Percentiles rank a stretch among this genome's conserved stretches.
Evolutionary conservation across 306 rosid genomes (phyloP).

Genomic region (Delonix regia): DNA sequence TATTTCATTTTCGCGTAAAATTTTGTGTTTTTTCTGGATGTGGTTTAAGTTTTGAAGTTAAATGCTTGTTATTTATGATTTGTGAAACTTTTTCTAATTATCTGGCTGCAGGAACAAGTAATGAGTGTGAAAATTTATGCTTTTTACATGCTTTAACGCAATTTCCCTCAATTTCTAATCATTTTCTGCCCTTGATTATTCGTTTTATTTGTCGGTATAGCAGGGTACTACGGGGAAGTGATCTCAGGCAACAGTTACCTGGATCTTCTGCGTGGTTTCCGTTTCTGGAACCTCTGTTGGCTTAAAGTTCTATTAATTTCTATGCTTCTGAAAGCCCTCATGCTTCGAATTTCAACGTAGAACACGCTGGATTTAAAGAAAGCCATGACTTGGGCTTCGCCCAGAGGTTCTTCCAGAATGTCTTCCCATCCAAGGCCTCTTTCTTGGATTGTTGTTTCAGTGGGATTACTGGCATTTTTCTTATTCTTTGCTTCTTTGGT

Average conservation of each 20-base stretch:
- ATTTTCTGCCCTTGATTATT: background rate
- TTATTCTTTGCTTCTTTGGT: conserved; percentile 66
- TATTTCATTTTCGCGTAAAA: background rate
- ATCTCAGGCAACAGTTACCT: conserved; percentile 17
- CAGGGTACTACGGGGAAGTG: background rate
- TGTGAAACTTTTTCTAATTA: background rate
- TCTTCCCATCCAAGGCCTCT: conserved; percentile 62
- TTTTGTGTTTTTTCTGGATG: background rate
- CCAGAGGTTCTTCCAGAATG: conserved; percentile 61
- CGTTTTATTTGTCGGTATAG: background rate
- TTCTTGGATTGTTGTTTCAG: conserved; percentile 71
- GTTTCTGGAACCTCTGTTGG: background rate
- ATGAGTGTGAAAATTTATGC: background rate
- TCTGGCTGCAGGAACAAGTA: background rate
- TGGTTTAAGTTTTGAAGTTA: conserved; percentile 16
- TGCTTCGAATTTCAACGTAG: conserved; percentile 34
- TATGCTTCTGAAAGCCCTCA: conserved; percentile 12
- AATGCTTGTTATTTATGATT: conserved; percentile 7
- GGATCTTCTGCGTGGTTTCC: conserved; percentile 29
- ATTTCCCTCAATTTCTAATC: background rate
- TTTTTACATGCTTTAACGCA: background rate
- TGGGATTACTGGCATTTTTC: conserved; percentile 75
- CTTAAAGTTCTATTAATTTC: background rate
- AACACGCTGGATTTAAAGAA: conserved; percentile 43
- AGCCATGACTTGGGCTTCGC: conserved; percentile 69